These are phyloP conservation scores for Pseudophaeomoniella oleicola DNA, from an alignment of 2,329 filamentous ascomycete genomes.

Conservation along the genomic window DNA sequence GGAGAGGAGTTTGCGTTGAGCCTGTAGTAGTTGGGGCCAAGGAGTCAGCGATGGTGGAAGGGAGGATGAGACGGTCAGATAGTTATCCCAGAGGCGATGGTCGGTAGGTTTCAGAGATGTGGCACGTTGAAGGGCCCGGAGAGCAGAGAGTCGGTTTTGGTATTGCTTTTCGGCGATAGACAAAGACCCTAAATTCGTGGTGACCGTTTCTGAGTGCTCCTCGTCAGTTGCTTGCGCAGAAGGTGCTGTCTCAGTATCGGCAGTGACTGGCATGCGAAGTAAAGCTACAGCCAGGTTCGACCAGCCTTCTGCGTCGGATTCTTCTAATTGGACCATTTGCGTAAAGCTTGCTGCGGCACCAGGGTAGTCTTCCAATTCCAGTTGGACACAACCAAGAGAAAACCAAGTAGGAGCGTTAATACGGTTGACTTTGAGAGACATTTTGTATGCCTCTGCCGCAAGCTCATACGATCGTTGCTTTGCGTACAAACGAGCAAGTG, in stretches of 20 bases:
- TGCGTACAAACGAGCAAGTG: constrained; percentile 67
- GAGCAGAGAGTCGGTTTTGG: constrained; percentile 55
- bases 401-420: constrained; percentile 79
- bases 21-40: constrained; percentile 60
- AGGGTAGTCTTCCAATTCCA: constrained; percentile 62
- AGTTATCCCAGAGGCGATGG: constrained; percentile 93
- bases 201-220: constrained; percentile 17
- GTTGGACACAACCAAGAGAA: constrained; percentile 71
- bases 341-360: constrained; percentile 74
- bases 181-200: constrained; percentile 12
- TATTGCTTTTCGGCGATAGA: constrained; percentile 27
- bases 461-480: constrained; percentile 48
- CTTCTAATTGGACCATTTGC: constrained; percentile 69
- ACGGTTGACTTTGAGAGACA: constrained; percentile 64
- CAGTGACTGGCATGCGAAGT: constrained; percentile 33
- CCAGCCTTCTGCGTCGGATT: constrained; percentile 84
- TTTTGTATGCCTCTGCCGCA: constrained; percentile 63
- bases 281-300: constrained; percentile 83
- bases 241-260: constrained; percentile 17
- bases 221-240: constrained; percentile 10
- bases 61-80: constrained; percentile 72
- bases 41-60: constrained; percentile 52
- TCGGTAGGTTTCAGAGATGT: constrained; percentile 72
- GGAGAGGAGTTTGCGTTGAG: constrained; percentile 59
- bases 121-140: constrained; percentile 76